Conservation (phyloP, 805 yeast species). For the Allodekkera sacchari region DNA sequence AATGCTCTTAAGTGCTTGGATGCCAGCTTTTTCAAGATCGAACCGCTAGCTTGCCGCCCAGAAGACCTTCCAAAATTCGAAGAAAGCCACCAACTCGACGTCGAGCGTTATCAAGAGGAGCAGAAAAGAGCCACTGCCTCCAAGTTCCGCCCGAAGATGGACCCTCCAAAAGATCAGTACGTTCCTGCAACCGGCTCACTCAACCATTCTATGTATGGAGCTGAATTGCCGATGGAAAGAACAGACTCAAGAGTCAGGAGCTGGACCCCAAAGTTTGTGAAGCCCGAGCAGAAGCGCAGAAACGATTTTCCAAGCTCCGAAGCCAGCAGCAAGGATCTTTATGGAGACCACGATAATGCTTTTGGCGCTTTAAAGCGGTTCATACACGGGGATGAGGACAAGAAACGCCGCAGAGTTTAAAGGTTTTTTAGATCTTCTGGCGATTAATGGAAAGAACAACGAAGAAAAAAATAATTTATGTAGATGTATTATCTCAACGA, state of each 20-base stretch:
- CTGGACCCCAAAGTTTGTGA: not conserved
- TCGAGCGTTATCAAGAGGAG: slow-evolving; percentile 44
- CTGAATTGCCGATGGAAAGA: slow-evolving; percentile 1
- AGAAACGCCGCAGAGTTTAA: too few relatives aligned
- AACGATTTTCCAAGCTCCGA: slow-evolving; percentile 4
- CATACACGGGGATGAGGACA: too few relatives aligned
- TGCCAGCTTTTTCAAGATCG: slow-evolving; percentile 58
- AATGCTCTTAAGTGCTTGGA: slow-evolving; percentile 74
- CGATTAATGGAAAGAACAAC: slow-evolving; percentile 4
- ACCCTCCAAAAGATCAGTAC: not conserved
- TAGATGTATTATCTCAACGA: too few relatives aligned
- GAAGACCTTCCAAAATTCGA: slow-evolving; percentile 57
- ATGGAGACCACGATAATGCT: slow-evolving; percentile 6
- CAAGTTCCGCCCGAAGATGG: not conserved
- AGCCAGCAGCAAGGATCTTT: slow-evolving; percentile 9
- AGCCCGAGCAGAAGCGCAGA: not conserved
- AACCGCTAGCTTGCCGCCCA: slow-evolving; percentile 56
- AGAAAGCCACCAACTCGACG: slow-evolving; percentile 86
- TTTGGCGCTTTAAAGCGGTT: slow-evolving; percentile 5
- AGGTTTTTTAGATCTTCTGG: slow-evolving; percentile 4
- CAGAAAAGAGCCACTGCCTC: slow-evolving; percentile 3
- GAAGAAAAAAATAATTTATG: too few relatives aligned
- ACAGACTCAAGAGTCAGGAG: not conserved
- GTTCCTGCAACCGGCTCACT: slow-evolving; percentile 3
- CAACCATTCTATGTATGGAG: slow-evolving; percentile 9